Evolutionary conservation across 2,329 filamentous ascomycete species (phyloP).

Genomic region (Metarhizium humberi): DNA sequence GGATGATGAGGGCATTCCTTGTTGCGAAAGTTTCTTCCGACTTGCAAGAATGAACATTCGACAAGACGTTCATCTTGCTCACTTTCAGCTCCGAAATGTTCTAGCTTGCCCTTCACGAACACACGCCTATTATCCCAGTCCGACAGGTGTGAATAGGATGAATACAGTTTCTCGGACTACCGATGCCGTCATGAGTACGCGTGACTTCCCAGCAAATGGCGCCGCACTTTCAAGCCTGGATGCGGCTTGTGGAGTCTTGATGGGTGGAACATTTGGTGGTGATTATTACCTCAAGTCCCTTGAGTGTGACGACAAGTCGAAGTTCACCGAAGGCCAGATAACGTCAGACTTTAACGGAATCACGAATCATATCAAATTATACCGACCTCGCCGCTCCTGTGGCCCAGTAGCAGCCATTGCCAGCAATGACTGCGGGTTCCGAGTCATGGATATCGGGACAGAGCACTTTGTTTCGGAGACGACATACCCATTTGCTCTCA

Average conservation of each 20-base stretch:
- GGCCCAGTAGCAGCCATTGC: constrained; percentile 49
- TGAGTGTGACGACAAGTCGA: constrained; percentile 26
- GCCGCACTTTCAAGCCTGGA: constrained; percentile 41
- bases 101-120: constrained; percentile 47
- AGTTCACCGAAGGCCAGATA: constrained; percentile 34
- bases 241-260: constrained; percentile 43
- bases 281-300: constrained; percentile 42
- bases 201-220: constrained; percentile 24
- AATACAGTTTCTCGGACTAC: constrained; percentile 38
- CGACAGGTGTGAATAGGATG: constrained; percentile 38
- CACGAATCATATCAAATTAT: constrained; percentile 55
- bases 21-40: constrained; percentile 42
- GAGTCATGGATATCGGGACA: constrained; percentile 48
- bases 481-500: constrained; percentile 53
- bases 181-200: constrained; percentile 36
- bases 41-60: constrained; percentile 49
- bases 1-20: constrained; percentile 21
- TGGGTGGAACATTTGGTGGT: constrained; percentile 50
- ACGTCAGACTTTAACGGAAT: constrained; percentile 44
- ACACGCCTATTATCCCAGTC: constrained; percentile 47
- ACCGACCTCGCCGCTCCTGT: constrained; percentile 41
- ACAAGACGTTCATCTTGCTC: constrained; percentile 44
- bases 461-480: constrained; percentile 47
- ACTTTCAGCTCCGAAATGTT: constrained; percentile 58
- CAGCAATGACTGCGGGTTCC: constrained; percentile 52